phyloP scores from a whole-genome alignment of 176 grass and related monocot species.

The Hsuehochloa calcarea region DNA sequence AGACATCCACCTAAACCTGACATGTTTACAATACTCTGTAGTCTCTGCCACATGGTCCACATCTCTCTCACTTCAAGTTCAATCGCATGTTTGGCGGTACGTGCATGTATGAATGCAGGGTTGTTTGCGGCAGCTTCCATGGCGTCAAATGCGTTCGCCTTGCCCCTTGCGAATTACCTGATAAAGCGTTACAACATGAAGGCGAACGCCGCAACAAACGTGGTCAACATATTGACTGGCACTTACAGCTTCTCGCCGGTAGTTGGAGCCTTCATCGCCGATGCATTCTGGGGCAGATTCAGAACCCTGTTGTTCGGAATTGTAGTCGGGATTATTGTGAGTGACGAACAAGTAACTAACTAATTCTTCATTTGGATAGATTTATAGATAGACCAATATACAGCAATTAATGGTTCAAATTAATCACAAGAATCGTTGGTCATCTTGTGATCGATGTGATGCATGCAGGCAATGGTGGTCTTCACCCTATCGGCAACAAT shows the following conservation, averaged over 20 bases:
- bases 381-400: neutral
- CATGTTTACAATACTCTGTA: too few relatives aligned
- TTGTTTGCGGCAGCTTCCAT: neutral
- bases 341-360: neutral
- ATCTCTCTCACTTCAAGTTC: neutral
- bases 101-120: neutral
- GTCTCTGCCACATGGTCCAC: too few relatives aligned
- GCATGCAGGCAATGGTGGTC: constrained; percentile 24
- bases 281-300: constrained; percentile 49
- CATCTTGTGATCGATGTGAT: neutral
- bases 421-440: too few relatives aligned
- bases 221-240: constrained; percentile 30
- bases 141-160: neutral
- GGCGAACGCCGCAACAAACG: neutral
- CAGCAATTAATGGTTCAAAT: too few relatives aligned
- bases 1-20: too few relatives aligned
- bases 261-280: constrained; percentile 50
- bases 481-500: constrained; percentile 16
- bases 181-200: constrained; percentile 34
- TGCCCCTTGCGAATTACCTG: neutral
- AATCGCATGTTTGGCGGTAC: neutral
- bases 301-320: constrained; percentile 18
- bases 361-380: neutral
- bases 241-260: constrained; percentile 34
- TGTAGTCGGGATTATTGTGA: neutral